Evolutionary conservation across 129 eudicot genomes (phyloP), one percentile per base, ranked within the genome.

Genomic region (Flaveria sonorensis): DNA sequence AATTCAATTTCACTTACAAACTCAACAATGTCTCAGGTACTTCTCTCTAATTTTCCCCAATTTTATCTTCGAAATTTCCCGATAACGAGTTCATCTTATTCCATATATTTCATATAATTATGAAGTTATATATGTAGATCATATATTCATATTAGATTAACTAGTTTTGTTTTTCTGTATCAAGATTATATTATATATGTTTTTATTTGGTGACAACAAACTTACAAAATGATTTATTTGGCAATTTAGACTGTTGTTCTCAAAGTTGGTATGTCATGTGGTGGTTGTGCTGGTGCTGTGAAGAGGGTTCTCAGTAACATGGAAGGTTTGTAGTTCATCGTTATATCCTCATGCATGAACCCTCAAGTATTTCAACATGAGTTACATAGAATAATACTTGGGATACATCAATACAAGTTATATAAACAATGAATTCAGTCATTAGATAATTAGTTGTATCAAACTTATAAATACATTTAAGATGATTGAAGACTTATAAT

Each of bases 241-340:
- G 73, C 18, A 18, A 10, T 73, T 82, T 87, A 92, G 98, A 92
- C 94, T 55, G 96, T 92, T 75, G 98, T 88, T 74, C 92, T 92
- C 56, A 92, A 86, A 83, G 98, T 92, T 55, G 98, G 83, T 67
- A 92, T 92, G 98, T 88, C 98, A 71, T 92, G 98, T 82, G 92
- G 92, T 81, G 98, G 98, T 55, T 92, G 98, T 57, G 92, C 84
- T 60, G 98, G 96, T 64, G 98, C 98, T 19, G 98, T 92, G 66
- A 83, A 90, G 83, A 83, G 92, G 85, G 98, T 92, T 79, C 80
- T 92, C 24, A 88, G 87, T 60, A 92, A 86, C 79, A 87, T 92
- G 98, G 98, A 92, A 83, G 98, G 98, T 92, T 63, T 72, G 87
- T 81, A 40, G 28, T 56, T 76, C 66, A 12, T 74, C 10, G 7